These are phyloP conservation scores for Oenanthe sinensis DNA, from an alignment of 129 eudicot species.

Conservation along the genomic window DNA sequence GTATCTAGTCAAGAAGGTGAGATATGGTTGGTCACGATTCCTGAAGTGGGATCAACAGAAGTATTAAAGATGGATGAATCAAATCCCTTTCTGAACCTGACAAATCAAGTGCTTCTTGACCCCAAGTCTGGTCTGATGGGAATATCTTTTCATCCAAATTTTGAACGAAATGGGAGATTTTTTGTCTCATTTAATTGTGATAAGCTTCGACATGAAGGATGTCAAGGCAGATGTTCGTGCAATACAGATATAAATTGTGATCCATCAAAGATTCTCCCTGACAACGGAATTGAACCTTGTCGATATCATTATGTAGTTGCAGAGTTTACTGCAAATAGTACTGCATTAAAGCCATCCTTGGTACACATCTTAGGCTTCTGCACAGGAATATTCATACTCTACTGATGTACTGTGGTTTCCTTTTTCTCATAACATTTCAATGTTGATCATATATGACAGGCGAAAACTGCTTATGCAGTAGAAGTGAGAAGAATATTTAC, in stretches of 20 bases:
- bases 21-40: constrained; percentile 4
- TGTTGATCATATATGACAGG: constrained; percentile 22
- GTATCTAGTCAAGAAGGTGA: background rate
- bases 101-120: constrained; percentile 31
- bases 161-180: constrained; percentile 31
- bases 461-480: constrained; percentile 15
- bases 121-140: constrained; percentile 39
- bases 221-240: constrained; percentile 52
- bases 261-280: constrained; percentile 25
- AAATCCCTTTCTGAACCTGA: background rate
- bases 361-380: constrained; percentile 15
- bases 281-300: constrained; percentile 30
- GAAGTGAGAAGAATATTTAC: constrained; percentile 9
- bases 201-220: constrained; percentile 35
- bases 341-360: constrained; percentile 30
- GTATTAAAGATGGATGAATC: background rate
- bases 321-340: constrained; percentile 31
- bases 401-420: background rate
- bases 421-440: background rate
- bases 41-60: background rate
- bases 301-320: constrained; percentile 38
- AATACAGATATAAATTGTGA: constrained; percentile 41
- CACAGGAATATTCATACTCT: background rate
- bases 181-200: constrained; percentile 42
- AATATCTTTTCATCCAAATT: constrained; percentile 45